Base-by-base conservation (phyloP, 257 asterid genomes). In the Lycium barbarum region DNA sequence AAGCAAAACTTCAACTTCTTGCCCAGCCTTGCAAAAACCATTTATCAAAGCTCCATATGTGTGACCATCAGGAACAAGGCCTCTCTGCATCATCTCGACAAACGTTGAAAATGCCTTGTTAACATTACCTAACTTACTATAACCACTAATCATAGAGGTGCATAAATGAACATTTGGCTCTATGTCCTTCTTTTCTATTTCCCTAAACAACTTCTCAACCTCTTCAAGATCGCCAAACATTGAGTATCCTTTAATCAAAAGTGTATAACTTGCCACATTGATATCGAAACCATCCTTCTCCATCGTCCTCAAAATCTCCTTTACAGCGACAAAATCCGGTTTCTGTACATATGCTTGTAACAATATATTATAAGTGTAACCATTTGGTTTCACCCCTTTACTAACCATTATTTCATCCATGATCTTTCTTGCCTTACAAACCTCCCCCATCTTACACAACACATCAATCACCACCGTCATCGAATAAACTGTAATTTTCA, bases 11-110 rank as follows among this genome's bases (percentile, higher is more conserved):
- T 91, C 91, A 4, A 91, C 93, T 3, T 92, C 97, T 65, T 91
- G 91, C 92, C 98, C 98, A 13, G 65, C 76, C 86, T 86, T 93
- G 91, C 94, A 93, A 82, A 93, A 87, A 8, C 97, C 97, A 33
- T 91, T 88, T 66, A 96, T 88, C 89, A 96, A 87, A 36, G 96
- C 85, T 35, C 97, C 97, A 83, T 90, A 96, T 0, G 96, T 90
- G 84, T 93, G 94, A 35, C 72, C 92, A 65, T 88, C 92, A 0
- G 98, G 97, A 73, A 88, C 89, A n/a, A 96, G 71, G 26, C 93
- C 96, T 85, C 86, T 88, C 70, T 91, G 92, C 14, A 84, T 90
- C 88, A 93, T 82, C 90, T 87, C 91, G 76, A 93, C 98, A 58
- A 93, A 96, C 54, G 89, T 78, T 61, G 86, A 85, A 88, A 93